Percentiles rank a stretch among this genome's conserved stretches.
Conservation (phyloP, 176 grass and related monocot species). For the Cocos nucifera region DNA sequence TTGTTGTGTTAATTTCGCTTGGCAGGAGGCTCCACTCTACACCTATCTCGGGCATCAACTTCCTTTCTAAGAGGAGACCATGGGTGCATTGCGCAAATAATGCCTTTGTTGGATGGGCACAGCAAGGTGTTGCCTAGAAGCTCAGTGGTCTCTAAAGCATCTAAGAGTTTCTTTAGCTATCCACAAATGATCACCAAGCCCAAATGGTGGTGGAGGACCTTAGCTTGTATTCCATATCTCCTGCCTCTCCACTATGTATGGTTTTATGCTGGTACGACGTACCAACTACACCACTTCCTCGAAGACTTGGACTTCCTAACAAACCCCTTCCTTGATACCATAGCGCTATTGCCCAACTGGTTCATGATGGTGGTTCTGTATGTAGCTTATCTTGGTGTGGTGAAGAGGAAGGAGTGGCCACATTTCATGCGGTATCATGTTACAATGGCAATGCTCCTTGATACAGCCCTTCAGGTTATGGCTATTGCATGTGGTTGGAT, state of each 20-base stretch:
- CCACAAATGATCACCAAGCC: constrained; percentile 79
- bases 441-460: constrained; percentile 70
- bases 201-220: constrained; percentile 84
- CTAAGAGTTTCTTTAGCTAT: constrained; percentile 47
- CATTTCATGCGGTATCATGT: constrained; percentile 90
- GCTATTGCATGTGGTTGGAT: constrained; percentile 83
- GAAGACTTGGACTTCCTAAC: constrained; percentile 58
- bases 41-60: too few relatives aligned
- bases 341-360: constrained; percentile 70
- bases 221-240: constrained; percentile 78
- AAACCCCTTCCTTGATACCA: constrained; percentile 76
- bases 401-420: constrained; percentile 64
- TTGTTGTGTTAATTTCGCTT: neutral
- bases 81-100: too few relatives aligned
- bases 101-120: constrained; percentile 9
- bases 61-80: too few relatives aligned
- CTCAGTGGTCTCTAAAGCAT: constrained; percentile 33
- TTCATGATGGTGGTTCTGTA: constrained; percentile 59
- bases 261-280: constrained; percentile 65
- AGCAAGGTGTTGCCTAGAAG: constrained; percentile 19
- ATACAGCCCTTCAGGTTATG: constrained; percentile 64
- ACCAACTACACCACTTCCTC: constrained; percentile 62
- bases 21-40: too few relatives aligned
- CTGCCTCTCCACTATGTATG: constrained; percentile 86
- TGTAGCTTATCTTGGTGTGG: constrained; percentile 67